Conservation (phyloP, 1,139 yeast genomes). For the Scheffersomyces parashehatae region DNA sequence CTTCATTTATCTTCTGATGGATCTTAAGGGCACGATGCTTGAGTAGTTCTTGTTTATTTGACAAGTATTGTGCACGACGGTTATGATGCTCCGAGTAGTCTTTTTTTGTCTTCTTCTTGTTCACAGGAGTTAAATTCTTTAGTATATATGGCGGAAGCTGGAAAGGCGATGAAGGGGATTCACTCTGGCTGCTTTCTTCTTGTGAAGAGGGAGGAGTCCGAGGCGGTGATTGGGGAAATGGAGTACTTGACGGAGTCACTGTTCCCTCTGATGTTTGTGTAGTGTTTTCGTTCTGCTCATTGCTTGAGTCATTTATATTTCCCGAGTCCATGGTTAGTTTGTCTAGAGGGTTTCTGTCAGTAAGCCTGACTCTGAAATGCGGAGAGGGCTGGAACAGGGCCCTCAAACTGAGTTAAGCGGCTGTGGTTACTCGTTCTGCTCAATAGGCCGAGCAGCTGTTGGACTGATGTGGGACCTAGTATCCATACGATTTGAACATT, state of each 20-base stretch:
- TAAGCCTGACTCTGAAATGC: no score
- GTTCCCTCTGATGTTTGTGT: not conserved
- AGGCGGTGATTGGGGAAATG: conserved; percentile 2
- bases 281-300: not conserved
- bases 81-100: conserved; percentile 1
- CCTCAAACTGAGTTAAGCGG: no score
- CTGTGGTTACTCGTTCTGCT: no score
- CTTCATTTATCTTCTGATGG: not conserved
- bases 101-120: conserved; percentile 5
- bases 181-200: not conserved
- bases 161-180: conserved; percentile 5
- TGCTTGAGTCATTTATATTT: not conserved
- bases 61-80: not conserved
- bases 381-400: no score
- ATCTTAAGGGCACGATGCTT: not conserved
- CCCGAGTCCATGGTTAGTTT: not conserved
- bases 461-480: no score
- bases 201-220: conserved; percentile 5
- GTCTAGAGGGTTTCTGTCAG: no score
- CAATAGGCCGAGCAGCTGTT: no score
- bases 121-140: conserved; percentile 20
- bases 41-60: not conserved
- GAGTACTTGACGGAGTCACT: not conserved
- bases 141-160: conserved; percentile 18
- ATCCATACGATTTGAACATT: no score